These are phyloP conservation scores for Eimeria tenella DNA, from an alignment of 169 alveolate species.

Conservation along the genomic window DNA sequence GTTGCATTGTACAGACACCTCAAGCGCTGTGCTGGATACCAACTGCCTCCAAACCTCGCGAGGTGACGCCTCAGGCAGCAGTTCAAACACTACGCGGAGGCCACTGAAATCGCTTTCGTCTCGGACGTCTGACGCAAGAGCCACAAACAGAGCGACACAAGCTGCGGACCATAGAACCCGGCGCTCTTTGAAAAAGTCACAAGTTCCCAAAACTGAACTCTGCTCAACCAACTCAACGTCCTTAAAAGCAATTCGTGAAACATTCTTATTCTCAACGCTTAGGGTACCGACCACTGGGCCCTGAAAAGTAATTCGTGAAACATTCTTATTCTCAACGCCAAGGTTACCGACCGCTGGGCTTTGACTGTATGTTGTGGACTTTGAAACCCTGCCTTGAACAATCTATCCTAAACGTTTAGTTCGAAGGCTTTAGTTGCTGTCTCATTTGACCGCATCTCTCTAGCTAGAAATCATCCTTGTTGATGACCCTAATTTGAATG, in stretches of 20 bases:
- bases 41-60: constrained; percentile 57
- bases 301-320: too few relatives aligned
- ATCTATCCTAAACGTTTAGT: too few relatives aligned
- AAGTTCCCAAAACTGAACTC: too few relatives aligned
- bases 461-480: background rate
- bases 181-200: too few relatives aligned
- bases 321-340: too few relatives aligned
- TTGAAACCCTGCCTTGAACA: too few relatives aligned
- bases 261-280: too few relatives aligned
- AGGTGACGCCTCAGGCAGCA: constrained; percentile 74
- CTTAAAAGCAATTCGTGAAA: too few relatives aligned
- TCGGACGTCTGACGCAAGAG: constrained; percentile 55
- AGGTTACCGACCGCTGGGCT: too few relatives aligned
- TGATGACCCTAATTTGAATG: background rate
- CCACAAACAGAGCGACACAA: background rate
- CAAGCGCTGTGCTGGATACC: constrained; percentile 76
- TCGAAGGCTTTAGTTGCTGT: background rate
- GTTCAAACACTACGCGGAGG: constrained; percentile 81
- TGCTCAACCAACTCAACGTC: too few relatives aligned
- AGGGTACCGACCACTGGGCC: too few relatives aligned
- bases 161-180: background rate
- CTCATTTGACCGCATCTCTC: background rate
- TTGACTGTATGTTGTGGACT: too few relatives aligned
- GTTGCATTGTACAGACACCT: constrained; percentile 79
- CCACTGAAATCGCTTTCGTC: constrained; percentile 84